Evolutionary conservation across 768 basidiomycete genomes (phyloP).

Genomic region (Cubamyces sp.): DNA sequence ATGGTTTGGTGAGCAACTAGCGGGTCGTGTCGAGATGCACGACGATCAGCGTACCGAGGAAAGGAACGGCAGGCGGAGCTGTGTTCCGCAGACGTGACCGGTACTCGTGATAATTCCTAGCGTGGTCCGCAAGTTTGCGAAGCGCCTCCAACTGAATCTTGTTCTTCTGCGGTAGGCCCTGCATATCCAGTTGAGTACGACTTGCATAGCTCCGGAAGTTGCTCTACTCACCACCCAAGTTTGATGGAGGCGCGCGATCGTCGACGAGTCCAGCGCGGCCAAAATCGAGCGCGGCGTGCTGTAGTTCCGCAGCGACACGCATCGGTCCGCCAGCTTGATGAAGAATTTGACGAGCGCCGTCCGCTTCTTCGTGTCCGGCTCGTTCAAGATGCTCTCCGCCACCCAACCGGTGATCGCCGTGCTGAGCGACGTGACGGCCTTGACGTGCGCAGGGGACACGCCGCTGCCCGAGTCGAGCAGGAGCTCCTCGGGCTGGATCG

Average conservation of each 20-base stretch:
- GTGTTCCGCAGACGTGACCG: constrained; percentile 84
- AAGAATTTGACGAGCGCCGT: constrained; percentile 84
- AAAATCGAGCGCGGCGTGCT: constrained; percentile 92
- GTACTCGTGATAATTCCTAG: constrained; percentile 90
- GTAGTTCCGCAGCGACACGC: constrained; percentile 82
- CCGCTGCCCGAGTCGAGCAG: constrained; percentile 75
- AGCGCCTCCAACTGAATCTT: constrained; percentile 76
- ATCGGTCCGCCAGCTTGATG: constrained; percentile 91
- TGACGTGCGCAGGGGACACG: constrained; percentile 69
- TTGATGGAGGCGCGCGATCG: constrained; percentile 87
- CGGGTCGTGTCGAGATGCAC: background rate
- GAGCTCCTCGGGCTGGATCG: constrained; percentile 82
- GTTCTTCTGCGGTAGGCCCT: constrained; percentile 89
- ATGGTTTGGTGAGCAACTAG: constrained; percentile 21
- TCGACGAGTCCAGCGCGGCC: constrained; percentile 94
- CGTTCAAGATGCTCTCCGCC: constrained; percentile 90
- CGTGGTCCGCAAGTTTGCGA: constrained; percentile 87
- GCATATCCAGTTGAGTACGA: constrained; percentile 5
- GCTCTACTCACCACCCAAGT: constrained; percentile 82
- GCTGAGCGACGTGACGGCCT: constrained; percentile 84
- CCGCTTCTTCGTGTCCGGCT: constrained; percentile 86
- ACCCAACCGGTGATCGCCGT: constrained; percentile 97
- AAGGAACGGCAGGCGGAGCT: constrained; percentile 92
- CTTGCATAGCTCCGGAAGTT: background rate
- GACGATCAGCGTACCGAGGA: constrained; percentile 66